Evolutionary conservation across 257 asterid genomes (phyloP).

Genomic region (Solanum ossicruentum): DNA sequence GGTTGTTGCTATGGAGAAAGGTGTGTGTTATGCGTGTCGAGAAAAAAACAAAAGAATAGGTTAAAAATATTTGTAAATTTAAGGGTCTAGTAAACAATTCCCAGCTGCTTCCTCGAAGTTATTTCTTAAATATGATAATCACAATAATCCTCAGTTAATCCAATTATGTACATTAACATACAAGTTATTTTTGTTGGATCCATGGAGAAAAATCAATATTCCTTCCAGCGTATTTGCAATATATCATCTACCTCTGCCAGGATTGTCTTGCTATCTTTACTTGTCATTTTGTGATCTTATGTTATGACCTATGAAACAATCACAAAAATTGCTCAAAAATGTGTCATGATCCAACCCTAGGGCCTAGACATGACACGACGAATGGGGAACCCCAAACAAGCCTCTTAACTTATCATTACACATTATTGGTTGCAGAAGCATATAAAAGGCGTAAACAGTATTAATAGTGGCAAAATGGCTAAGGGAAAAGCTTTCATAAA

Average conservation of each 20-base stretch:
- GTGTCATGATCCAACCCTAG: too few species aligned
- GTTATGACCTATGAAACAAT: neutral
- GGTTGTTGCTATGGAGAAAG: conserved; percentile 97
- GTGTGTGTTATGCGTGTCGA: conserved; percentile 88
- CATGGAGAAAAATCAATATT: neutral
- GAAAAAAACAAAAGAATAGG: conserved; percentile 76
- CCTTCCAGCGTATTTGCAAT: neutral
- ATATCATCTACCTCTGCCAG: neutral
- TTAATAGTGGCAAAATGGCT: too few species aligned
- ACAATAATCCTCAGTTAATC: neutral
- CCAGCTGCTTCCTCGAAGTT: conserved; percentile 71
- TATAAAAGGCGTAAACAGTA: too few species aligned
- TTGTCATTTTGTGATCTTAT: neutral
- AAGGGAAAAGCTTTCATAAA: too few species aligned
- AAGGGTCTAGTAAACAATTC: conserved; percentile 59
- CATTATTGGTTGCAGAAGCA: too few species aligned
- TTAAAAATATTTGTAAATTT: conserved; percentile 47
- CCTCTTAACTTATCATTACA: too few species aligned
- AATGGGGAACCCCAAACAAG: too few species aligned
- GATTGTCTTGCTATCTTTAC: neutral
- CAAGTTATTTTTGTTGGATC: neutral
- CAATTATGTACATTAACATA: neutral
- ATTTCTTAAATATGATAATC: neutral
- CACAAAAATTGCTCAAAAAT: too few species aligned
- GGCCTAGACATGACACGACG: too few species aligned